phyloP scores from a whole-genome alignment of 306 rosid species.

The Betula pendula region DNA sequence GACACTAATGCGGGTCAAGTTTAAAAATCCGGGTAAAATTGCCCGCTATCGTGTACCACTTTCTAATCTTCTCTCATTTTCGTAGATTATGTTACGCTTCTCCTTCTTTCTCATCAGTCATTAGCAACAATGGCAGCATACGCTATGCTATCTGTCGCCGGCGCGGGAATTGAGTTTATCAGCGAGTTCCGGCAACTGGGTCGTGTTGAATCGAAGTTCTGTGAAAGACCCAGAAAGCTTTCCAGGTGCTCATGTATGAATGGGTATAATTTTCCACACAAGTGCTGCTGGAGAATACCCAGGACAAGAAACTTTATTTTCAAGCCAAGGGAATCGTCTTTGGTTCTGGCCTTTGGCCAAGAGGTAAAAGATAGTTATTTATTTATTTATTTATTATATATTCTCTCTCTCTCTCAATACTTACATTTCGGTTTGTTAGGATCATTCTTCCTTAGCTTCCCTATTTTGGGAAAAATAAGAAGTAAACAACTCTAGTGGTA shows the following conservation, averaged over 20 bases:
- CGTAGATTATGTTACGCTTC: neutral
- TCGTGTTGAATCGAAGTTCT: slow-evolving; percentile 22
- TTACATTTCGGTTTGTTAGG: neutral
- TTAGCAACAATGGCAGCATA: slow-evolving; percentile 53
- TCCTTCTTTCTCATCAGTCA: neutral
- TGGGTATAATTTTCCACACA: slow-evolving; percentile 26
- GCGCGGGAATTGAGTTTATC: slow-evolving; percentile 28
- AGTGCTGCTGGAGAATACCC: slow-evolving; percentile 35
- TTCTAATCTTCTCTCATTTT: slow-evolving; percentile 1
- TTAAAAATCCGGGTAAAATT: neutral
- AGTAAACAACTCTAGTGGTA: too few species aligned
- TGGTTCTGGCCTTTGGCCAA: slow-evolving; percentile 54
- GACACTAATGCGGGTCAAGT: neutral
- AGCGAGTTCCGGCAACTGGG: slow-evolving; percentile 38
- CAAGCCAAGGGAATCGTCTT: slow-evolving; percentile 28
- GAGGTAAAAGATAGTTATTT: slow-evolving; percentile 74
- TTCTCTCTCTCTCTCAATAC: neutral
- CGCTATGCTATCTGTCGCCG: slow-evolving; percentile 44
- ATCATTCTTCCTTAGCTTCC: too few species aligned
- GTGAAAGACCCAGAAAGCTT: slow-evolving; percentile 33
- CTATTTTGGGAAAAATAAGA: too few species aligned
- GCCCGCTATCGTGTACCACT: neutral
- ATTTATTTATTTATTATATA: too few species aligned
- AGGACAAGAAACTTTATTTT: slow-evolving; percentile 20
- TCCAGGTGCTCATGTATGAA: slow-evolving; percentile 25